These are phyloP conservation scores for Pontederia paniculata DNA, from an alignment of 176 grass and related monocot genomes.

Conservation along the genomic window DNA sequence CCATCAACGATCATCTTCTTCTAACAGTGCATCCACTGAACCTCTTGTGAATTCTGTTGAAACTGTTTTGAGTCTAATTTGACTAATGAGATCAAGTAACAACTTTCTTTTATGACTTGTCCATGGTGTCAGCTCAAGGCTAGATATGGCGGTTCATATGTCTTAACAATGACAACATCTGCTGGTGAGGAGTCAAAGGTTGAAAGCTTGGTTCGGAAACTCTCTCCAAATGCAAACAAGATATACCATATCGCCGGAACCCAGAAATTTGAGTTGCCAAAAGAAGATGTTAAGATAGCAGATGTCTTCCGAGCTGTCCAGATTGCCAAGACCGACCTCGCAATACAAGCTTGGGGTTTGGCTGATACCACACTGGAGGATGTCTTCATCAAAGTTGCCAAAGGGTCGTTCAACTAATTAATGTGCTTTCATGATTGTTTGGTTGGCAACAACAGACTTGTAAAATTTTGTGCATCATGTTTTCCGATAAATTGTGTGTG, in stretches of 20 bases:
- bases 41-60: too few relatives aligned
- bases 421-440: slow-evolving; percentile 34
- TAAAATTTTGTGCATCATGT: too few relatives aligned
- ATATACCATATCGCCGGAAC: slow-evolving; percentile 66
- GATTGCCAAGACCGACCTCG: slow-evolving; percentile 33
- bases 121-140: slow-evolving; percentile 41
- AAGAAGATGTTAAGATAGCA: slow-evolving; percentile 31
- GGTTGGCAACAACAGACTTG: too few relatives aligned
- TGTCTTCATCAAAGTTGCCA: slow-evolving; percentile 80
- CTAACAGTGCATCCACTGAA: too few relatives aligned
- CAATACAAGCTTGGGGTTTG: slow-evolving; percentile 68
- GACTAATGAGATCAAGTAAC: not conserved
- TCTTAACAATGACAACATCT: slow-evolving; percentile 59
- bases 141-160: slow-evolving; percentile 46
- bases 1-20: too few relatives aligned
- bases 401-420: slow-evolving; percentile 46
- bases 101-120: not conserved
- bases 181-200: slow-evolving; percentile 40
- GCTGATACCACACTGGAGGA: slow-evolving; percentile 73
- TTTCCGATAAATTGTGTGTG: too few relatives aligned
- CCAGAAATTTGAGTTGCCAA: slow-evolving; percentile 65
- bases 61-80: too few relatives aligned
- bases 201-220: slow-evolving; percentile 22
- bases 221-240: slow-evolving; percentile 36
- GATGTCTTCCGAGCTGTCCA: slow-evolving; percentile 50